Evolutionary conservation across 352 stramenopile genomes (phyloP), one percentile per base, ranked within the genome.

Genomic region (Chloridella minuta): DNA sequence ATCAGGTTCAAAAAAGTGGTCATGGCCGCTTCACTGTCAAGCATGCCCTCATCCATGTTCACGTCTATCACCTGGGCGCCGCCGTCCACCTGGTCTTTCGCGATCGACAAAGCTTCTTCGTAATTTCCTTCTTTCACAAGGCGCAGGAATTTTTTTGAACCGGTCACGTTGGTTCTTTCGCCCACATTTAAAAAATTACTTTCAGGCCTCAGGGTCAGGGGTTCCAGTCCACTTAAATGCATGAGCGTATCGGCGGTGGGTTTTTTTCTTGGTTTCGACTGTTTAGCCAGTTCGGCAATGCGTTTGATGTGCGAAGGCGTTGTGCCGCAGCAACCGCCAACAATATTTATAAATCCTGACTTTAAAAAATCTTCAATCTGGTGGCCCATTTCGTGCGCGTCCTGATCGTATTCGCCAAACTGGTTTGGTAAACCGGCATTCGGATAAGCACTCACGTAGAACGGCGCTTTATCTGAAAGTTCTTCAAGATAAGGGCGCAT

Each of bases 1-100:
- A 94, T 93, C 89, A 98, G 97, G 90, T 97, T 97, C 3, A 97
- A 90, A 90, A 98, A 98, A 87, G 96, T 95, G 87, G 97, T 92
- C 95, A 98, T 97, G 3, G 94, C 94, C 2, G 92, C 91, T 80
- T 97, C 88, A 85, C 95, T 94, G 88, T 98, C 95, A 28, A 98
- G 89, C 90, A 98, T 95, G 87, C 95, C 95, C 88, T 98, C 95
- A 88, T 98, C 95, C n/a, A 98, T 93, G 89, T 98, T 98, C 87
- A 98, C 95, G 89, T 98, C 94, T 89, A 98, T 95, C 3, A 97
- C 94, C 91, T 97, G 95, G 23, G 95, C 95, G 85, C 95, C 95
- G 88, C 97, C 95, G 87, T 97, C 95, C 2, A 98, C 94, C 89
- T 98, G 94, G 86, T 97, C 91, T 87, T 95, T 95, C 0, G 94